A percentile compares a stretch with the other conserved stretches of the same genome.
phyloP scores from a whole-genome alignment of 1,284 basidiomycete genomes.

The Xerocomus nothofagi region DNA sequence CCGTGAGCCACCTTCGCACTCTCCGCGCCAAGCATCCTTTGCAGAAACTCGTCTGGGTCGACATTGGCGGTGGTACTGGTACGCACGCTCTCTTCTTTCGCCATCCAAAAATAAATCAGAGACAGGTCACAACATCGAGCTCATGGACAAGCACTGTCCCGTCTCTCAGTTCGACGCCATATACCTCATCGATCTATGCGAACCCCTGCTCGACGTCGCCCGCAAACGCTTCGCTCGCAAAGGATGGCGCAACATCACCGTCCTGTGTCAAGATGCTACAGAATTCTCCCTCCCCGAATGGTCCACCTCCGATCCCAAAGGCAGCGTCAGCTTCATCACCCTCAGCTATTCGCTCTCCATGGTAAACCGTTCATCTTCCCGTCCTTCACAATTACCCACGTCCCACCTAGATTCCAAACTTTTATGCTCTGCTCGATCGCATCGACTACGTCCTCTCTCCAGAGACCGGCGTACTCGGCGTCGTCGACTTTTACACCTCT shows the following conservation, averaged over 20 bases:
- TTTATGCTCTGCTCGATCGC: slow-evolving; percentile 69
- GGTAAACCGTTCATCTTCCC: slow-evolving; percentile 39
- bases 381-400: not conserved
- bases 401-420: slow-evolving; percentile 60
- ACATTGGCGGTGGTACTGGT: slow-evolving; percentile 83
- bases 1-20: slow-evolving; percentile 64
- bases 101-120: not conserved
- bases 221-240: slow-evolving; percentile 64
- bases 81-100: slow-evolving; percentile 1
- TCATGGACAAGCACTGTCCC: slow-evolving; percentile 74
- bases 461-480: slow-evolving; percentile 63
- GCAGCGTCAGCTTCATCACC: slow-evolving; percentile 61
- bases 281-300: slow-evolving; percentile 69
- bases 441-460: slow-evolving; percentile 72
- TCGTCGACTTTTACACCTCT: slow-evolving; percentile 83
- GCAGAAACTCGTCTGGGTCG: slow-evolving; percentile 72
- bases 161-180: slow-evolving; percentile 66
- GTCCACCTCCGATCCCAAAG: slow-evolving; percentile 51
- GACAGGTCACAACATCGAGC: slow-evolving; percentile 77
- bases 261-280: slow-evolving; percentile 75
- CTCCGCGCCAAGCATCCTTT: slow-evolving; percentile 43
- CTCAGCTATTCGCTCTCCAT: slow-evolving; percentile 76
- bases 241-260: slow-evolving; percentile 77
- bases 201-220: slow-evolving; percentile 74
- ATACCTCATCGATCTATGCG: slow-evolving; percentile 77